Base-by-base conservation (phyloP, 1,284 basidiomycete species). In the Malassezia yamatoensis region DNA sequence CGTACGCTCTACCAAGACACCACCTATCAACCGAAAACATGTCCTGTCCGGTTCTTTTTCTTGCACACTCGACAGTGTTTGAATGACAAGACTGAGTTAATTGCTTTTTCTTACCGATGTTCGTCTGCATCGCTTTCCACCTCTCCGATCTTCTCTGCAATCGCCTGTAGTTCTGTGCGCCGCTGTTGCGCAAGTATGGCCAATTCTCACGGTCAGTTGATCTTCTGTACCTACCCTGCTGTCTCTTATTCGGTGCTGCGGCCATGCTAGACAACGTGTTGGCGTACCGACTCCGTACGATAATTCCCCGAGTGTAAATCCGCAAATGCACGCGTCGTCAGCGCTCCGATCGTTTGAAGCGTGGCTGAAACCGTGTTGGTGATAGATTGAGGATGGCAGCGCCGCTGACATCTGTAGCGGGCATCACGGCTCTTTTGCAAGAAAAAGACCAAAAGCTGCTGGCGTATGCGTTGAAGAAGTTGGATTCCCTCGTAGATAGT, bases 1-100 rank as follows among this genome's bases (percentile, higher is more conserved):
- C 0, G 90, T 96, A 45, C 91, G 82, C 76, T 98, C 90, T 24
- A 96, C 91, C 9, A 99, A 81, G 2, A 96, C 85, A 32, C 93
- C 94, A 11, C 94, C 94, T 59, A 99, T 87, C 64, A 98, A 80
- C 47, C 94, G 84, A 78, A 96, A 99, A 77, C 94, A 98, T 77
- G 89, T 90, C 59, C 94, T 84, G 70, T 84, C 81, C 21, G 93
- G 90, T 58, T 93, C 88, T 56, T 82, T 81, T 51, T 64, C 62
- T 16, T 60, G 60, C 32, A 67, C 66, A 33, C 79, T 80, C 40
- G 87, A 78, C 29, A 99, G 78, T 1, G 93, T 96, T 1, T 82
- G 81, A 43, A 98, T 81, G 9, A 99, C 94, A 15, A 98, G 80
- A 40, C 90, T 96, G 24, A 1, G 12, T 45, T 6, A 45, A 34